Percentiles rank a stretch among this genome's conserved stretches.
Conservation (phyloP, 495 filamentous ascomycete genomes). For the Penicillium soppii region DNA sequence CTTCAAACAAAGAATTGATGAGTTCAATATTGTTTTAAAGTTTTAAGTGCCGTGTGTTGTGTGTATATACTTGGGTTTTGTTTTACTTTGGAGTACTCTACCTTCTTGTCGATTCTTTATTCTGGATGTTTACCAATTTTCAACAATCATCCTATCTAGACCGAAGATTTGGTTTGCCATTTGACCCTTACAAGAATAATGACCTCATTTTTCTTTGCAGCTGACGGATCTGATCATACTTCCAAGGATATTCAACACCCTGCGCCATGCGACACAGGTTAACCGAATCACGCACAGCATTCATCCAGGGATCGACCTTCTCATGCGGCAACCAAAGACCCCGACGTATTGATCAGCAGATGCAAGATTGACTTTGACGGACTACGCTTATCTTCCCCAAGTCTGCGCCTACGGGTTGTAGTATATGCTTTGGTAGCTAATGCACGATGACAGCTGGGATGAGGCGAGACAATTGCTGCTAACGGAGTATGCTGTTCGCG, state of each 20-base stretch:
- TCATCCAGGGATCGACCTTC: background rate
- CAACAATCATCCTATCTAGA: too few relatives aligned
- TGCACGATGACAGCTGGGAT: background rate
- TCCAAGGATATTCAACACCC: background rate
- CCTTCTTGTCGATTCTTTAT: too few relatives aligned
- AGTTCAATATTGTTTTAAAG: too few relatives aligned
- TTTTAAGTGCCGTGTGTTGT: too few relatives aligned
- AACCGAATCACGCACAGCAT: background rate
- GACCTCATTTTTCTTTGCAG: too few relatives aligned
- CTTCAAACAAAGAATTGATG: too few relatives aligned
- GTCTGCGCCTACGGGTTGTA: background rate
- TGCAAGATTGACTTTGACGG: slow-evolving; percentile 7
- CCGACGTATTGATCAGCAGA: background rate
- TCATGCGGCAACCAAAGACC: background rate
- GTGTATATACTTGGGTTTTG: too few relatives aligned
- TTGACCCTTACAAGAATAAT: too few relatives aligned
- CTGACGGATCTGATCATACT: too few relatives aligned
- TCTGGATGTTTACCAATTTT: too few relatives aligned
- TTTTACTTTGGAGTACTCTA: too few relatives aligned
- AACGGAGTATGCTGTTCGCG: slow-evolving; percentile 2
- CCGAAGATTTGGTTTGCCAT: too few relatives aligned
- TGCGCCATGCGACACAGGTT: background rate
- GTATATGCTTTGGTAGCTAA: background rate
- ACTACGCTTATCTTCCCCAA: background rate
- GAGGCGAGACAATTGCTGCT: background rate